Evolutionary conservation across 768 basidiomycete species (phyloP).

Genomic region (Neoboletus magnificus): DNA sequence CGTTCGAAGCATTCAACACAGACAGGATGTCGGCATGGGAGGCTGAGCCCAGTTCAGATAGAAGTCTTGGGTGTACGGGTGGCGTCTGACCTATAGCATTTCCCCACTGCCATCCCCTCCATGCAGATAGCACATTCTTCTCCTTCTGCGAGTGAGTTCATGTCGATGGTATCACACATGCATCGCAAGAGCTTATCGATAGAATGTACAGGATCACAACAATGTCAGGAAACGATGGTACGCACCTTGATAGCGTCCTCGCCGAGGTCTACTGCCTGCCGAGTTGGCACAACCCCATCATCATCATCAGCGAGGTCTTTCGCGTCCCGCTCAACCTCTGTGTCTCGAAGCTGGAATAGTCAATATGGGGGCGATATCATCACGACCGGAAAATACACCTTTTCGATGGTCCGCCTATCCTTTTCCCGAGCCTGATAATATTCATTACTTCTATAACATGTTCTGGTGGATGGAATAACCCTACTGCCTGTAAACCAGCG

Average conservation of each 20-base stretch:
- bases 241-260: conserved; percentile 12
- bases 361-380: background rate
- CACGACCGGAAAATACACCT: conserved; percentile 1
- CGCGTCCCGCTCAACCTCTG: conserved; percentile 15
- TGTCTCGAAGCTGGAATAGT: conserved; percentile 14
- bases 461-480: background rate
- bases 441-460: background rate
- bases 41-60: conserved; percentile 6
- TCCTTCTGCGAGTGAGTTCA: conserved; percentile 20
- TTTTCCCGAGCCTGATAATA: conserved; percentile 9
- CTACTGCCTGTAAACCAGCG: background rate
- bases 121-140: conserved; percentile 23
- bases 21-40: conserved; percentile 16
- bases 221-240: background rate
- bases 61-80: background rate
- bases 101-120: conserved; percentile 12
- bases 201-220: background rate
- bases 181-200: conserved; percentile 13
- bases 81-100: conserved; percentile 20
- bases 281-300: background rate
- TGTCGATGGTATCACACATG: conserved; percentile 16
- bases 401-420: conserved; percentile 14
- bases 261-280: conserved; percentile 2
- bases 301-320: conserved; percentile 7
- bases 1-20: conserved; percentile 13